These are phyloP conservation scores for Diatrype stigma DNA, from an alignment of 2,329 filamentous ascomycete species.

Conservation along the genomic window DNA sequence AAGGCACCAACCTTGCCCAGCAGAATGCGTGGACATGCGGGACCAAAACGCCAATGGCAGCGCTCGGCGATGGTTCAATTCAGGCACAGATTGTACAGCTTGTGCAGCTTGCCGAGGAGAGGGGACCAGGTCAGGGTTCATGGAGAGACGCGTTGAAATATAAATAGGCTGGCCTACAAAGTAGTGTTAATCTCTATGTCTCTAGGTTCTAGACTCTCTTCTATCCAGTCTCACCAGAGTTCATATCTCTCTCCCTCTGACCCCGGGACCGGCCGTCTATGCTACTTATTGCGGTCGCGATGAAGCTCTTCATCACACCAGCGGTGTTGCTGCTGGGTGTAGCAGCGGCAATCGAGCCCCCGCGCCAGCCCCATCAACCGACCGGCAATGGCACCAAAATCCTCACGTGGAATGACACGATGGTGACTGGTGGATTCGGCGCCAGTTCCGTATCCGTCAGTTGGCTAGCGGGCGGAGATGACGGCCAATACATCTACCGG, in stretches of 20 bases:
- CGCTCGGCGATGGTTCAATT: not conserved
- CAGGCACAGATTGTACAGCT: not conserved
- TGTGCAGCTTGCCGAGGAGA: too few relatives aligned
- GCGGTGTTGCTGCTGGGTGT: constrained; percentile 12
- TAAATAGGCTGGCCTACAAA: not conserved
- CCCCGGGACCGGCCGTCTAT: not conserved
- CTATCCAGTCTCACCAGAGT: too few relatives aligned
- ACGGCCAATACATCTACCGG: constrained; percentile 58
- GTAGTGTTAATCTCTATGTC: not conserved
- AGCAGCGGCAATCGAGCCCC: constrained; percentile 40
- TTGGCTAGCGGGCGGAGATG: constrained; percentile 56
- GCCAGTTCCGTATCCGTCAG: constrained; percentile 44
- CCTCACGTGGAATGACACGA: constrained; percentile 58
- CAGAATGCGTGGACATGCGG: not conserved
- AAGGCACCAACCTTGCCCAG: not conserved
- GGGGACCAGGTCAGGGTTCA: not conserved
- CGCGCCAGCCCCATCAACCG: constrained; percentile 51
- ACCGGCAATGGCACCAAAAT: constrained; percentile 52
- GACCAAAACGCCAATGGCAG: not conserved
- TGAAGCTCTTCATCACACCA: constrained; percentile 11
- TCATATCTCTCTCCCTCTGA: not conserved
- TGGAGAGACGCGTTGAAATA: not conserved
- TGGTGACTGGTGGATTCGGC: constrained; percentile 40
- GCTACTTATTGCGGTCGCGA: constrained; percentile 2
- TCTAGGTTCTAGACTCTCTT: not conserved